Evolutionary conservation across 139 green algal genomes (phyloP).

Genomic region (Microglena sp.): DNA sequence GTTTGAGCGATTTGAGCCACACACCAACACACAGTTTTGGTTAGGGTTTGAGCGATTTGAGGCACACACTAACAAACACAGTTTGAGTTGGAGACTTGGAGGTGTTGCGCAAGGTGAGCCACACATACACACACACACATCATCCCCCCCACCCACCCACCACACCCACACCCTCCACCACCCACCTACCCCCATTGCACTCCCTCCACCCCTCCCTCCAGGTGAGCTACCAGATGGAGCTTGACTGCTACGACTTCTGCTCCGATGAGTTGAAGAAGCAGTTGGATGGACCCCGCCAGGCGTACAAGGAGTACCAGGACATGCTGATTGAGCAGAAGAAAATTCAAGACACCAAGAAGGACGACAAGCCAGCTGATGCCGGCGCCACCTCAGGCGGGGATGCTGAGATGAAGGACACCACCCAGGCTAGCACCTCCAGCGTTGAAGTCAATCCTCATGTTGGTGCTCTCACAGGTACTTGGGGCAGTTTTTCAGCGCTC

Average conservation of each 20-base stretch:
- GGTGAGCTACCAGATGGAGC: slow-evolving; percentile 75
- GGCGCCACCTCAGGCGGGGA: slow-evolving; percentile 15
- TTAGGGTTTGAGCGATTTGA: too few species aligned
- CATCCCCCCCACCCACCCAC: too few species aligned
- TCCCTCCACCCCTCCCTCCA: too few species aligned
- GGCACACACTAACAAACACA: too few species aligned
- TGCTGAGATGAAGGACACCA: slow-evolving; percentile 60
- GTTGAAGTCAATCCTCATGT: slow-evolving; percentile 1
- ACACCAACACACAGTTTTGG: too few species aligned
- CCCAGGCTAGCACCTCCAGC: neutral
- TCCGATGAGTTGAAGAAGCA: slow-evolving; percentile 62
- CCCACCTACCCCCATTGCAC: too few species aligned
- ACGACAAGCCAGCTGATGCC: neutral
- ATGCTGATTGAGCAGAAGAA: slow-evolving; percentile 19
- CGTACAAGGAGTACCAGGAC: slow-evolving; percentile 34
- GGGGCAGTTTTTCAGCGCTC: too few species aligned
- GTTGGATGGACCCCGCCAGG: slow-evolving; percentile 63
- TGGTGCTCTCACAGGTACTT: slow-evolving; percentile 2
- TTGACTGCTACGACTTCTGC: slow-evolving; percentile 95
- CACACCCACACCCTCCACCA: too few species aligned
- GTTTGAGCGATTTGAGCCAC: too few species aligned
- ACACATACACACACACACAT: too few species aligned
- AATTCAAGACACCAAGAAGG: slow-evolving; percentile 20
- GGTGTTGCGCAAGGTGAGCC: too few species aligned
- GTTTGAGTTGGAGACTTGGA: too few species aligned